Evolutionary conservation across 2,329 filamentous ascomycete genomes (phyloP), one percentile per base, ranked within the genome.

Genomic region (Bipolaris oryzae): DNA sequence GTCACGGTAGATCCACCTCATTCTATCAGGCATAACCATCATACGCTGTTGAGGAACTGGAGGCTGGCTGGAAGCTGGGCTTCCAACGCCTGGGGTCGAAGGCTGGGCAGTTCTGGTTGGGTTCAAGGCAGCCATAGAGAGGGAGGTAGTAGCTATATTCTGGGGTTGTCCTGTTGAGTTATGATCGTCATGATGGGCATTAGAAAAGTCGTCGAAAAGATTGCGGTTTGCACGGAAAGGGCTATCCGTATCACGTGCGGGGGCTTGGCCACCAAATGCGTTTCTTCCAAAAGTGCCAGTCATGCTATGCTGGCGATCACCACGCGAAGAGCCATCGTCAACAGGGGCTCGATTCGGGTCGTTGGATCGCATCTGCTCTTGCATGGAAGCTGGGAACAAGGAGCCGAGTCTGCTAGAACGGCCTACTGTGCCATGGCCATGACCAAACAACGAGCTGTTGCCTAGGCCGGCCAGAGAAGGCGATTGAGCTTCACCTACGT

Each of bases 1-100:
- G 73, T 99, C 95, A 50, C 96, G 88, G 74, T 99, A 99, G 16
- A 97, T 94, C 95, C 95, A 99, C 68, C 94, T 85, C 92, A 99
- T 99, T 13, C 96, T 85, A 75, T 99, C 95, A 2, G 95, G 95
- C 95, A 99, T 98, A 5, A 99, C 94, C 93, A 99, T 98, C 42
- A 90, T 93, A 15, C 92, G 88, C 62, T 89, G 86, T 69, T 91
- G 89, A 25, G 85, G 80, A 45, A 85, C 79, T 25, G 88, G 87
- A 46, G 91, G 84, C 62, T 92, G 89, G 46, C 85, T 85, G 5
- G 87, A 81, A n/a, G 86, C 82, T 13, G 86, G 78, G 61, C 78
- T 81, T 52, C 74, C 76, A 7, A 78, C 72, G 31, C 69, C 70
- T 47, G 76, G 75, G 6, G 72, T 67, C 3, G 72, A 67, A 38